Evolutionary conservation across 768 basidiomycete genomes (phyloP), one percentile per base, ranked within the genome.

Genomic region (Clavaria fumosa): DNA sequence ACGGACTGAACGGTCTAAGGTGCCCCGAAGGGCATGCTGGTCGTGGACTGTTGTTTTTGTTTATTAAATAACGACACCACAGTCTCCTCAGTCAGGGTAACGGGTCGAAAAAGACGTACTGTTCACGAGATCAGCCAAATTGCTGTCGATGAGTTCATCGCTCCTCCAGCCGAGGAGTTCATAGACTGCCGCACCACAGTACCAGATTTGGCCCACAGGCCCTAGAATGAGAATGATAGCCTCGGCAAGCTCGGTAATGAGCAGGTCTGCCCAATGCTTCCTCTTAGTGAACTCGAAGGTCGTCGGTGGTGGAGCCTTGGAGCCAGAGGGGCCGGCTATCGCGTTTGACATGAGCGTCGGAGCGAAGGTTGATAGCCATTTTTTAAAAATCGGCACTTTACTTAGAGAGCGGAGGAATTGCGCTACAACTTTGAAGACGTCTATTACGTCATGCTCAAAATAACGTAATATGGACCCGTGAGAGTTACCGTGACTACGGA

Each of bases 261-360:
- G 63, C 10, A 90, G 61, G 53, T 89, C 85, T 12, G 76, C 78
- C 86, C 86, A 90, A 39, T 77, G 68, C 53, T 88, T 88, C 39
- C 85, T 63, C 51, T 83, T 85, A 0, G 82, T 84, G 53, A 89
- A 90, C 53, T 90, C 86, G 48, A 75, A 89, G 9, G 60, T 59
- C 5, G 59, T 48, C 1, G 50, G 52, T 2, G 52, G 31, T 34
- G 50, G 56, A 38, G 11, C 12, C 34, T 21, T 26, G 21, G 44
- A 32, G 12, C 43, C n/a, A 33, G 49, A 37, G 28, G 50, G 32
- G 44, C 10, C 31, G 44, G 46, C 28, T 31, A 37, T 31, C 38
- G 42, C 36, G 28, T 48, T 35, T 28, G 38, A 41, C 38, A 31
- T 30, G 23, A 28, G 26, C 30, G 18, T 35, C 28, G 23, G 21